Percentiles rank a stretch among this genome's conserved stretches.
phyloP scores from a whole-genome alignment of 2,329 filamentous ascomycete species.

The Malbranchea cinnamomea region DNA sequence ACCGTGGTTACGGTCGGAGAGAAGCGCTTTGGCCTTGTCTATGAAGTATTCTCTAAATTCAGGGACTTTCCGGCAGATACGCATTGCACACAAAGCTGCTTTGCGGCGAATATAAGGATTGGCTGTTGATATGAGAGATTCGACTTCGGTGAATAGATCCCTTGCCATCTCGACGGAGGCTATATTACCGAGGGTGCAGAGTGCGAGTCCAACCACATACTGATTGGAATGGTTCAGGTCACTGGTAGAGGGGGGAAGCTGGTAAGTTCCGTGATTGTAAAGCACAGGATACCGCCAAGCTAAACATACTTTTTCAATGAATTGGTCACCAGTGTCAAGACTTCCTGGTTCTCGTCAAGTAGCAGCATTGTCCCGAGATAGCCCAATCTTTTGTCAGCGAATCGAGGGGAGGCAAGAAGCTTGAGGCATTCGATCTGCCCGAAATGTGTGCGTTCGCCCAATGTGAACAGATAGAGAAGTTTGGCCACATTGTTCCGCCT shows the following conservation, averaged over 20 bases:
- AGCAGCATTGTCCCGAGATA: constrained; percentile 93
- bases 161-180: constrained; percentile 96
- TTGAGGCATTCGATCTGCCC: constrained; percentile 99
- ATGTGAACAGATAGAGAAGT: constrained; percentile 91
- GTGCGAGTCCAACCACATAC: constrained; percentile 90
- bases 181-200: constrained; percentile 95
- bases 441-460: constrained; percentile 95
- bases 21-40: constrained; percentile 75
- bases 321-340: constrained; percentile 91
- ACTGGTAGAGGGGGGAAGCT: constrained; percentile 33
- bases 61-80: constrained; percentile 94
- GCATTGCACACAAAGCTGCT: constrained; percentile 96
- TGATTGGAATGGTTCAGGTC: constrained; percentile 95
- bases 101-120: constrained; percentile 98
- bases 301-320: constrained; percentile 84
- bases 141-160: constrained; percentile 92
- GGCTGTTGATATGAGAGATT: constrained; percentile 75
- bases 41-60: constrained; percentile 95
- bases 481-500: constrained; percentile 99
- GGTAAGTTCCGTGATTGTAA: too few relatives aligned
- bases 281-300: too few relatives aligned
- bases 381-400: constrained; percentile 91
- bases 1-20: constrained; percentile 90
- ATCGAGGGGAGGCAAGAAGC: constrained; percentile 86
- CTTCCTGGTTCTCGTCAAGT: constrained; percentile 96